These are phyloP conservation scores for Yarrowia osloensis DNA, from an alignment of 805 yeast species.

Conservation along the genomic window DNA sequence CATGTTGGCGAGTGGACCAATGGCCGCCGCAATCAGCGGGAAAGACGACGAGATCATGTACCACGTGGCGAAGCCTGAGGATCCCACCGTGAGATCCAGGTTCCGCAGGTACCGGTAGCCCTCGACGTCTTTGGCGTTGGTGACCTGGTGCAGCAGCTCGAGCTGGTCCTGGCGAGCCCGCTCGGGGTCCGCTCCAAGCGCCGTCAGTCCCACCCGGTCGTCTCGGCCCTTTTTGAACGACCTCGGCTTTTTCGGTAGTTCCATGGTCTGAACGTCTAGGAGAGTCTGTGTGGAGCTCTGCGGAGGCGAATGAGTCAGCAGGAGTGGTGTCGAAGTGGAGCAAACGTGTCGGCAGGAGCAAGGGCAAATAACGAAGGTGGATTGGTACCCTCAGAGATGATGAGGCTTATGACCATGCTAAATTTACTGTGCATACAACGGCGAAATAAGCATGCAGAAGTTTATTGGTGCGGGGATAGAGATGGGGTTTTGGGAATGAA, in stretches of 20 bases:
- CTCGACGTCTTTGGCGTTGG: conserved; percentile 21
- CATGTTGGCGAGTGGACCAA: conserved; percentile 78
- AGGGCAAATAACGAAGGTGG: background rate
- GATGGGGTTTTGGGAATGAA: background rate
- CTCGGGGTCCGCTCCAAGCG: background rate
- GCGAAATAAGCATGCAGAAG: conserved; percentile 4
- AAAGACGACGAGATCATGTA: conserved; percentile 65
- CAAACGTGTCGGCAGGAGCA: background rate
- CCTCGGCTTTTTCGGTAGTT: background rate
- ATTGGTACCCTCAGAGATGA: background rate
- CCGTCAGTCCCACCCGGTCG: conserved; percentile 13
- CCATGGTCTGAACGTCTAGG: too few species aligned
- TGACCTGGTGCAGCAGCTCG: conserved; percentile 6
- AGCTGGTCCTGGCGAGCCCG: conserved; percentile 2
- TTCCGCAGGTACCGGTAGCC: conserved; percentile 1
- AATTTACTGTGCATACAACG: background rate
- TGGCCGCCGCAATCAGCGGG: conserved; percentile 74
- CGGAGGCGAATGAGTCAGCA: too few species aligned
- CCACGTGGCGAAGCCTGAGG: conserved; percentile 48
- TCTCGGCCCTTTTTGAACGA: conserved; percentile 17
- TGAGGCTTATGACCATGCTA: background rate
- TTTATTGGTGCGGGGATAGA: background rate
- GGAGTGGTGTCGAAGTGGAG: too few species aligned
- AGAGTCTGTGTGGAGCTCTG: too few species aligned
- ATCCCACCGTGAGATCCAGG: conserved; percentile 30